These are phyloP conservation scores for Solanum corneliomulleri DNA, from an alignment of 257 asterid species.

Conservation along the genomic window DNA sequence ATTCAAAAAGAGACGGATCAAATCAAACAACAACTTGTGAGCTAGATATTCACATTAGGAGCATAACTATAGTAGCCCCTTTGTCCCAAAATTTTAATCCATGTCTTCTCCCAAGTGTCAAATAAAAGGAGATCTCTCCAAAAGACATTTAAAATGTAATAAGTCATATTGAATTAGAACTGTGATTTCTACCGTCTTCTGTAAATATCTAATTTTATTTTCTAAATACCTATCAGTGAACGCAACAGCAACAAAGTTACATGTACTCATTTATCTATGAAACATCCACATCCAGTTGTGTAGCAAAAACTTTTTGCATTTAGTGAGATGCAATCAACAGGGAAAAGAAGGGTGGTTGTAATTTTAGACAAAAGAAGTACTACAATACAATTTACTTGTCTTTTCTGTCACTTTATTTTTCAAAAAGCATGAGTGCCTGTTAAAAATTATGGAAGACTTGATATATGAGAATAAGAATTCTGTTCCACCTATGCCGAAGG, in stretches of 20 bases:
- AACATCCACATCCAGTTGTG: background rate
- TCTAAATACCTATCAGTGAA: background rate
- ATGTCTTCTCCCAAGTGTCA: background rate
- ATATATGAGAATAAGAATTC: background rate
- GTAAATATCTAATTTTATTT: background rate
- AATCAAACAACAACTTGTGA: background rate
- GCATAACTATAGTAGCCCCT: background rate
- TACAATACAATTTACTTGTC: background rate
- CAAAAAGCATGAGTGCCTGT: background rate
- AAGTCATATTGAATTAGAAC: background rate
- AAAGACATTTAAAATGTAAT: background rate
- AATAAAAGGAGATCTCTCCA: background rate
- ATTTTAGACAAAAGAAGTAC: background rate
- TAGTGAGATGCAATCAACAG: background rate
- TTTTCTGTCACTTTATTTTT: background rate
- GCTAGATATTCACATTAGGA: background rate
- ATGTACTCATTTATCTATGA: background rate
- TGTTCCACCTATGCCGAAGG: background rate
- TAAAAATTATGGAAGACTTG: background rate
- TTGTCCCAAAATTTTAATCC: background rate
- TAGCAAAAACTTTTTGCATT: background rate
- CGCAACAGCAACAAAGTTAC: background rate
- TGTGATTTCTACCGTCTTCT: background rate
- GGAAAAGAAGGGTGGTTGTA: background rate
- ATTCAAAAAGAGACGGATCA: background rate